A percentile compares a stretch with the other conserved stretches of the same genome.
Conservation (phyloP, 2,329 filamentous ascomycete genomes). For the Ophiosphaerella narmari region DNA sequence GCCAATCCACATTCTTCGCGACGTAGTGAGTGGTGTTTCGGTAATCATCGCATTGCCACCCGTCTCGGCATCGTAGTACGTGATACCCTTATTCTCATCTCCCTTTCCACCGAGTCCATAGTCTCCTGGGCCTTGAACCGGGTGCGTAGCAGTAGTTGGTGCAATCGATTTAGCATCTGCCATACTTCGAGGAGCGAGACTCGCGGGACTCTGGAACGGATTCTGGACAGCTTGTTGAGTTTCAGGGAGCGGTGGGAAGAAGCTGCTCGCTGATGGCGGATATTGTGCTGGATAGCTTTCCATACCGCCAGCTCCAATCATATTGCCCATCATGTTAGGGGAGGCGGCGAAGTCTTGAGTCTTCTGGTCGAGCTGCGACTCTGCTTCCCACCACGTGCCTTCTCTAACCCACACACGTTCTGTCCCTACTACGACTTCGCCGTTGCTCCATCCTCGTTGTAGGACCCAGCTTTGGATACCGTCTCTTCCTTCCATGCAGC, state of each 20-base stretch:
- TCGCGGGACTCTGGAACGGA: conserved; percentile 61
- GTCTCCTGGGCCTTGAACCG: conserved; percentile 65
- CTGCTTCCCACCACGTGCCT: conserved; percentile 94
- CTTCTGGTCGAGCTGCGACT: conserved; percentile 92
- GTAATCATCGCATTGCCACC: conserved; percentile 77
- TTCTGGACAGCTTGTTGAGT: conserved; percentile 72
- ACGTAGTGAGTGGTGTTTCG: conserved; percentile 65
- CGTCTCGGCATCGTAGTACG: conserved; percentile 78
- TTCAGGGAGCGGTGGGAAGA: conserved; percentile 65
- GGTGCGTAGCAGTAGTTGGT: conserved; percentile 67
- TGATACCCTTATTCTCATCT: conserved; percentile 61
- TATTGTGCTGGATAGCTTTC: conserved; percentile 73
- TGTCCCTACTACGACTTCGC: conserved; percentile 86
- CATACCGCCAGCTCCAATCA: conserved; percentile 63
- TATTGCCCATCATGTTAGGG: conserved; percentile 52
- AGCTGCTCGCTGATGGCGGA: conserved; percentile 60
- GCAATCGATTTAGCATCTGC: conserved; percentile 48
- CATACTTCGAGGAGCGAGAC: conserved; percentile 53
- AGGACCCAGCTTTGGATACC: conserved; percentile 94
- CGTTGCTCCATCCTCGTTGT: conserved; percentile 97
- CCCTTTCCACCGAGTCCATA: conserved; percentile 89
- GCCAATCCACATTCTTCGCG: conserved; percentile 77
- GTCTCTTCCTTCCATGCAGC: conserved; percentile 87
- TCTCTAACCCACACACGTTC: conserved; percentile 97
- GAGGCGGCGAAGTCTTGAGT: conserved; percentile 56